These are phyloP conservation scores for Pelagophyceae sp. DNA, from an alignment of 352 stramenopile genomes.

Conservation along the genomic window DNA sequence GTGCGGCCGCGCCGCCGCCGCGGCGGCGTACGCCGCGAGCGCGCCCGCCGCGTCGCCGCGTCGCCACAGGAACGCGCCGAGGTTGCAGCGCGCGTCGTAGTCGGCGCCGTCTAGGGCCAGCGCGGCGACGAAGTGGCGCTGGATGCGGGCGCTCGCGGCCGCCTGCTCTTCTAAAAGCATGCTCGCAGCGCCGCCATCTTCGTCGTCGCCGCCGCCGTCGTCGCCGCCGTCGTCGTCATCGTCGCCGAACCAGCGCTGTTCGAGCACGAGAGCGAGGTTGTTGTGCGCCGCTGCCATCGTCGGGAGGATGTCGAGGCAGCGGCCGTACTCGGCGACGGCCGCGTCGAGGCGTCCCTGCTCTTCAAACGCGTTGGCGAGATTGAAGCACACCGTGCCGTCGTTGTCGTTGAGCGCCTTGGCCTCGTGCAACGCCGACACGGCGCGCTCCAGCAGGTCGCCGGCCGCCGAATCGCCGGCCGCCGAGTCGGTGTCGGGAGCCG, in stretches of 20 bases:
- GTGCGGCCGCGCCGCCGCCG: background rate
- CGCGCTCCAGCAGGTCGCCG: background rate
- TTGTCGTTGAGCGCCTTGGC: background rate
- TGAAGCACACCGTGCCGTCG: background rate
- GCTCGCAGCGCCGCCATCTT: background rate
- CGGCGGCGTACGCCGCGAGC: background rate
- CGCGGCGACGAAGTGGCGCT: background rate
- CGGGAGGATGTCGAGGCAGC: background rate
- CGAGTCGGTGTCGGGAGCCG: too few species aligned
- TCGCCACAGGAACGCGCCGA: background rate
- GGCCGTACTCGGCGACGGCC: background rate
- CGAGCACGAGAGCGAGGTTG: constrained; percentile 1
- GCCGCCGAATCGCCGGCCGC: too few species aligned
- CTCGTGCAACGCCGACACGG: background rate
- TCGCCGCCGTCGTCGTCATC: background rate
- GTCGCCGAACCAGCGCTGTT: background rate
- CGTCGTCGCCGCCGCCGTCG: background rate
- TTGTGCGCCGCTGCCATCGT: background rate
- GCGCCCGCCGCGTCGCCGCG: background rate
- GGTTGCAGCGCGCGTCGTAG: constrained; percentile 19
- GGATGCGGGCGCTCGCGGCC: background rate
- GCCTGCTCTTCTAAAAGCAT: too few species aligned
- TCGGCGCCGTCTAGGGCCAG: background rate
- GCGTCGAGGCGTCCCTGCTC: background rate
- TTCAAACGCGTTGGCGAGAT: background rate